Percentiles rank a stretch among this genome's conserved stretches.
Conservation (phyloP, 2,329 filamentous ascomycete genomes). For the Davidsoniella neocaledoniae region DNA sequence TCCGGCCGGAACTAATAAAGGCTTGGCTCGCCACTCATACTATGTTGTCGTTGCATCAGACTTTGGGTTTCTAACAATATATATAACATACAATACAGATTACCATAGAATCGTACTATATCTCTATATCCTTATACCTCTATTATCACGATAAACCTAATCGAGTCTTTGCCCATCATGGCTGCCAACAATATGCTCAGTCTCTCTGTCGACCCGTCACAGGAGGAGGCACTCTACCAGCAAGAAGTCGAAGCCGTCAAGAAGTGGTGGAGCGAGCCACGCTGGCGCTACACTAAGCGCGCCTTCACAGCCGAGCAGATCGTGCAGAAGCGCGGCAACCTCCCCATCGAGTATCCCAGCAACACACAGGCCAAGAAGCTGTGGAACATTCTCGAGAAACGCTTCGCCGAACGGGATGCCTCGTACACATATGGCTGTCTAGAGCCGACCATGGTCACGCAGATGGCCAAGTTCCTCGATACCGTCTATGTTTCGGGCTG, state of each 20-base stretch:
- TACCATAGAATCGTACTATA: no score
- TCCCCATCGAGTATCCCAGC: slow-evolving; percentile 84
- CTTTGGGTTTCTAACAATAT: neutral
- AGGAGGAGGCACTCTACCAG: slow-evolving; percentile 51
- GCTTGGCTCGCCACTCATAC: no score
- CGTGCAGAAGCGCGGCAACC: slow-evolving; percentile 79
- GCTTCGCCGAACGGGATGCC: slow-evolving; percentile 59
- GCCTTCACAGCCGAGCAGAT: slow-evolving; percentile 95
- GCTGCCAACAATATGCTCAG: slow-evolving; percentile 46
- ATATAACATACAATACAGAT: neutral
- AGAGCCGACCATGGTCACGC: slow-evolving; percentile 94
- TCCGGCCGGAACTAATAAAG: no score
- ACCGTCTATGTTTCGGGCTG: slow-evolving; percentile 98
- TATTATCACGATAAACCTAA: slow-evolving; percentile 3
- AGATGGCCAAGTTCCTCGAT: slow-evolving; percentile 98
- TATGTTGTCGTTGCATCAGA: no score
- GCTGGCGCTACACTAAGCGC: slow-evolving; percentile 86
- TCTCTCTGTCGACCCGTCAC: slow-evolving; percentile 35
- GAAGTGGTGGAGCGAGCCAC: slow-evolving; percentile 81
- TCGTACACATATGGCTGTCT: slow-evolving; percentile 95
- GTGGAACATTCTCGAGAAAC: slow-evolving; percentile 72
- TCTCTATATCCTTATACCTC: neutral
- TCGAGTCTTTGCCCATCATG: slow-evolving; percentile 25
- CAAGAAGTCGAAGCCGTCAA: slow-evolving; percentile 80
- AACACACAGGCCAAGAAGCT: slow-evolving; percentile 85